These are phyloP conservation scores for Myxozyma melibiosi DNA, from an alignment of 805 yeast species.

Conservation along the genomic window DNA sequence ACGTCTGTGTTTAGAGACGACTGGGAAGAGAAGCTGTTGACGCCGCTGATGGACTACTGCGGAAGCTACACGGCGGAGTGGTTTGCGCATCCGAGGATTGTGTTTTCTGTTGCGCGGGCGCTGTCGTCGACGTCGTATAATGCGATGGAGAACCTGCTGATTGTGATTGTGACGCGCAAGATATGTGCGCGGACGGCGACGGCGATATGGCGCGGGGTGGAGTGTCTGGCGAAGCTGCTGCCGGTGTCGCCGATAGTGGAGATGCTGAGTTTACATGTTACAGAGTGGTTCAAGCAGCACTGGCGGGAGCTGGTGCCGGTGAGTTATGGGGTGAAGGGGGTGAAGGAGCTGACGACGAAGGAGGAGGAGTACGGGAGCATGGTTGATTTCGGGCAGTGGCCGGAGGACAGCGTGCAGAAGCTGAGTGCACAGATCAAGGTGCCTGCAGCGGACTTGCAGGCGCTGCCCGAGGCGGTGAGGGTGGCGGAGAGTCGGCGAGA, in stretches of 20 bases:
- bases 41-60: conserved; percentile 25
- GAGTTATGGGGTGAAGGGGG: neutral
- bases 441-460: conserved; percentile 15
- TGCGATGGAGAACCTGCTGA: conserved; percentile 26
- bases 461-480: conserved; percentile 15
- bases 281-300: conserved; percentile 21
- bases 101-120: conserved; percentile 25
- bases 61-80: conserved; percentile 9
- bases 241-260: conserved; percentile 19
- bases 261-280: conserved; percentile 4
- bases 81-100: conserved; percentile 29
- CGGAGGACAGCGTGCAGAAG: conserved; percentile 11
- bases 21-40: conserved; percentile 22
- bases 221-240: conserved; percentile 23
- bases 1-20: conserved; percentile 26
- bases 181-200: conserved; percentile 18
- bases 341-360: neutral
- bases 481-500: conserved; percentile 13
- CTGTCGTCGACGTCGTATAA: conserved; percentile 14
- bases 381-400: neutral
- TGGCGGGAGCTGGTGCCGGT: conserved; percentile 25
- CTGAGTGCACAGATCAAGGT: conserved; percentile 23
- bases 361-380: neutral
- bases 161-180: conserved; percentile 7
- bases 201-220: conserved; percentile 29